Evolutionary conservation across 2,329 filamentous ascomycete genomes (phyloP).

Genomic region (Fusarium heterosporum): DNA sequence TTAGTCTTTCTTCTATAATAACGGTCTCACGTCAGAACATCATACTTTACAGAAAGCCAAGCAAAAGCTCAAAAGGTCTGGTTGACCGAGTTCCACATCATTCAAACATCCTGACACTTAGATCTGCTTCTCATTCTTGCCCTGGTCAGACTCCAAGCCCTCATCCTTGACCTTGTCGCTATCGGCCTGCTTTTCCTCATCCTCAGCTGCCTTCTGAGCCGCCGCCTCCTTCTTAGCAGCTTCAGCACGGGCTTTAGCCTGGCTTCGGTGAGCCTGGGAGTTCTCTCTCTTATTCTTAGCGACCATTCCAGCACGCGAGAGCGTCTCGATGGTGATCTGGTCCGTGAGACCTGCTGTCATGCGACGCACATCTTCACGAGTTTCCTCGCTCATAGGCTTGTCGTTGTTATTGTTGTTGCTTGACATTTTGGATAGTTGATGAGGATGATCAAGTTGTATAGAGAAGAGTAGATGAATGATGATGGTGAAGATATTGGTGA

Average conservation of each 20-base stretch:
- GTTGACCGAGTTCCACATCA: constrained; percentile 1
- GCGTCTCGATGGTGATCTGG: constrained; percentile 40
- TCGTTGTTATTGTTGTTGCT: not conserved
- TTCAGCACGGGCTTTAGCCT: not conserved
- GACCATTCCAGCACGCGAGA: constrained; percentile 27
- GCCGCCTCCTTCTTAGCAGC: constrained; percentile 2
- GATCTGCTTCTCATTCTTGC: constrained; percentile 3
- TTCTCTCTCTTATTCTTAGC: constrained; percentile 36
- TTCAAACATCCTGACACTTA: not conserved
- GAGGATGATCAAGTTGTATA: not conserved
- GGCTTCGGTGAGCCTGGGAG: not conserved
- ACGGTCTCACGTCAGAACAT: not conserved
- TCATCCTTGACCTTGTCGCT: not conserved
- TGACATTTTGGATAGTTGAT: constrained; percentile 9
- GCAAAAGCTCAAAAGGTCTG: constrained; percentile 1
- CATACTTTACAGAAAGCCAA: not conserved
- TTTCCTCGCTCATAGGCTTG: constrained; percentile 16
- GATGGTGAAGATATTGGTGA: constrained; percentile 2
- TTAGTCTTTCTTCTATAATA: not conserved
- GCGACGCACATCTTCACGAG: constrained; percentile 28
- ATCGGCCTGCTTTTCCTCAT: not conserved
- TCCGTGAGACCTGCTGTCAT: constrained; percentile 43
- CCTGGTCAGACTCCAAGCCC: not conserved
- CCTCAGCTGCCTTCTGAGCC: not conserved
- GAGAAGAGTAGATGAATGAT: not conserved